Base-by-base conservation (phyloP, 768 basidiomycete species). In the Suillus decipiens region DNA sequence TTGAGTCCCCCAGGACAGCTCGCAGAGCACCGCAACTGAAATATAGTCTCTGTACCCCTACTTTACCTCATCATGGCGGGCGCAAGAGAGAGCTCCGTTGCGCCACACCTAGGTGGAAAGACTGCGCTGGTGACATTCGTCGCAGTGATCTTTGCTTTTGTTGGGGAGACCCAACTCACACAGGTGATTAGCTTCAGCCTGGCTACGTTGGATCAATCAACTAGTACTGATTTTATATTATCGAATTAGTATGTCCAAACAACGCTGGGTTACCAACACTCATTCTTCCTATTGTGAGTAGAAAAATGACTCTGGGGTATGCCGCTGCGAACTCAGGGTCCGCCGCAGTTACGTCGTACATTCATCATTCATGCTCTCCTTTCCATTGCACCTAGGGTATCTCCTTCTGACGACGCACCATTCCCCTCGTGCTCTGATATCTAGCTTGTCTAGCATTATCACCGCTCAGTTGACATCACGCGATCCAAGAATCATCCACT, bases 261-360 rank as follows among this genome's bases (percentile, higher is more conserved):
- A 1, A 83, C 81, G 1, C 77, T 93, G 36, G 85, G 80, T 39
- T 99, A 92, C 77, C 82, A 87, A 59, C 92, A 97, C 63, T 93
- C 96, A 0, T 96, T 88, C 81, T 90, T 98, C 70, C 79, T 93
- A 65, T 93, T 95, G 93, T 93, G 69, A 65, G 90, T 72, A 17
- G 10, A 50, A 10, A 15, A n/a, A 50, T 5, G 4, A 34, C 31
- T 34, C 51, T n/a, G 5, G 12, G 15, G 14, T 28, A 28, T 56
- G 15, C 14, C n/a, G 7, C 43, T 63, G 64, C 50, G 60, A 70
- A 48, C 61, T n/a, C 36, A 48, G 14, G 36, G 24, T 43, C 43
- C 42, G 28, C 43, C 42, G 28, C 70, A 95, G 94, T 75, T 97
- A 91, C 75, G 73, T 95, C 61, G 94, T 95, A 5, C 96, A 99